phyloP scores from a whole-genome alignment of 2,329 filamentous ascomycete species.

The Colletotrichum karsti region DNA sequence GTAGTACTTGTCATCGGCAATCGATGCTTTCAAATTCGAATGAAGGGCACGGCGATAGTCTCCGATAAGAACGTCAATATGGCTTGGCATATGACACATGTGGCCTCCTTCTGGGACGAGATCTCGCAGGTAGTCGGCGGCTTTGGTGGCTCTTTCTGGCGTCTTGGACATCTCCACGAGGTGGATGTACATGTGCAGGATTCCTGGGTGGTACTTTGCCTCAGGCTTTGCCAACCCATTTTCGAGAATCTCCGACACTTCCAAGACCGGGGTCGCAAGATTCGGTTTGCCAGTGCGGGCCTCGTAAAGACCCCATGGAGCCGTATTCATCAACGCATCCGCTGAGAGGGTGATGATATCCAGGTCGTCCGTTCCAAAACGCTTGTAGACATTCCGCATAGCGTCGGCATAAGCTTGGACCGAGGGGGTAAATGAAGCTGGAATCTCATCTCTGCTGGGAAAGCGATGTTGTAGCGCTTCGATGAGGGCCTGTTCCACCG shows the following conservation, averaged over 20 bases:
- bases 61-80: constrained; percentile 34
- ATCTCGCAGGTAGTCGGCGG: constrained; percentile 32
- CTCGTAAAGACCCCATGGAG: constrained; percentile 30
- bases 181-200: constrained; percentile 35
- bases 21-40: constrained; percentile 72
- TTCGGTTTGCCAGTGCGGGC: constrained; percentile 23
- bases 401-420: constrained; percentile 31
- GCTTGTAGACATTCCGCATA: constrained; percentile 27
- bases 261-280: constrained; percentile 22
- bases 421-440: neutral
- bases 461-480: constrained; percentile 26
- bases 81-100: constrained; percentile 34
- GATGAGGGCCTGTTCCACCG: constrained; percentile 28
- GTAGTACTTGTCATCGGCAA: constrained; percentile 73
- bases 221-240: constrained; percentile 15
- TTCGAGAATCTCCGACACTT: constrained; percentile 29
- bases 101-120: constrained; percentile 33
- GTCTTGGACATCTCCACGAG: constrained; percentile 36
- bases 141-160: constrained; percentile 31
- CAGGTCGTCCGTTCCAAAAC: constrained; percentile 21
- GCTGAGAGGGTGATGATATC: constrained; percentile 30
- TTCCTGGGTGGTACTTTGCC: constrained; percentile 30
- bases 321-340: constrained; percentile 33
- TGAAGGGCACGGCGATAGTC: constrained; percentile 73
- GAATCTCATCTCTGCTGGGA: constrained; percentile 17